Conservation (phyloP, 1,284 basidiomycete species). For the Puccinia novopanici region DNA sequence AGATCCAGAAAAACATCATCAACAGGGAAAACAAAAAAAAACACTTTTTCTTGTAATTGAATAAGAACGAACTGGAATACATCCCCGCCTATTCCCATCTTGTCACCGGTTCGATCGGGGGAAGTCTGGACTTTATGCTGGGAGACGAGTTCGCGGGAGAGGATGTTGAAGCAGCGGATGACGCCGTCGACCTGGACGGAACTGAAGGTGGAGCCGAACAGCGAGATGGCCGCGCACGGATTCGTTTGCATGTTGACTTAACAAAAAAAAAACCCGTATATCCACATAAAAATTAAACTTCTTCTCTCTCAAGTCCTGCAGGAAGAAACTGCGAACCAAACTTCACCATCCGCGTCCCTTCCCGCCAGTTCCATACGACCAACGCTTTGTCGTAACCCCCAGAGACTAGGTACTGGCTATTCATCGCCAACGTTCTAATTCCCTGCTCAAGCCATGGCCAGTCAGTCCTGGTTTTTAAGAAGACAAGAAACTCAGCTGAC, state of each 20-base stretch:
- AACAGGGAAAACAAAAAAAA: conserved; percentile 14
- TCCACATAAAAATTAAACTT: neutral
- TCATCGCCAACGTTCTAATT: conserved; percentile 49
- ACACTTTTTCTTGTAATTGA: neutral
- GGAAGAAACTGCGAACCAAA: conserved; percentile 27
- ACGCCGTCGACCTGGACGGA: conserved; percentile 48
- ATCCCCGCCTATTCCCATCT: neutral
- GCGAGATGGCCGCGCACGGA: conserved; percentile 48
- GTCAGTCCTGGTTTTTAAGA: neutral
- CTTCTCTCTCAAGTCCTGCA: neutral
- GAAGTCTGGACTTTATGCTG: conserved; percentile 43
- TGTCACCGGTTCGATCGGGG: neutral
- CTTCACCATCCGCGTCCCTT: conserved; percentile 49
- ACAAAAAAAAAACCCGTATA: neutral
- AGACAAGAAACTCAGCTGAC: neutral
- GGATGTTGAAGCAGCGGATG: conserved; percentile 45
- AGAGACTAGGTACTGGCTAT: conserved; percentile 42
- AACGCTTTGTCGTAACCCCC: conserved; percentile 48
- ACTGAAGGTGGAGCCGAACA: conserved; percentile 46
- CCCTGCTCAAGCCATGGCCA: conserved; percentile 3
- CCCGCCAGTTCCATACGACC: conserved; percentile 49
- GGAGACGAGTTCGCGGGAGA: conserved; percentile 31
- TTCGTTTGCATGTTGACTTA: conserved; percentile 49
- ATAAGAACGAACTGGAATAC: conserved; percentile 41
- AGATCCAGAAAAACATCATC: neutral